These are phyloP conservation scores for Alternaria brassicae DNA, from an alignment of 2,329 filamentous ascomycete genomes.

Conservation along the genomic window DNA sequence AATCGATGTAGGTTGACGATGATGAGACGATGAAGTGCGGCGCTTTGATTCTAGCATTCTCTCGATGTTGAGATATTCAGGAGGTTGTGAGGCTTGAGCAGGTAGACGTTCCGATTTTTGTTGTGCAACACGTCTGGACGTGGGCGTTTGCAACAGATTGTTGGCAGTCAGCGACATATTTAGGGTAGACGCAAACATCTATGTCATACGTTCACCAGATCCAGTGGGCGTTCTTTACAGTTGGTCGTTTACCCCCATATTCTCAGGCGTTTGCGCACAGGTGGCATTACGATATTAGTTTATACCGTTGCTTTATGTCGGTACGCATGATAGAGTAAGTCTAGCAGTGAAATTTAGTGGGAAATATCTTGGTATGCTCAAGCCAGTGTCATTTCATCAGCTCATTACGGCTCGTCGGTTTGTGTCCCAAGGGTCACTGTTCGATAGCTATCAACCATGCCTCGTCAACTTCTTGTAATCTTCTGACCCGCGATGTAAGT, in stretches of 20 bases:
- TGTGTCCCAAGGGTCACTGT: background rate
- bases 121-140: background rate
- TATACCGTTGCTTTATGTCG: background rate
- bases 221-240: background rate
- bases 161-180: background rate
- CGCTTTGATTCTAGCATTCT: background rate
- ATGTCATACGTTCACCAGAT: background rate
- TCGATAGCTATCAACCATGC: background rate
- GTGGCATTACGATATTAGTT: background rate
- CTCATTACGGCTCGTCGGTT: background rate
- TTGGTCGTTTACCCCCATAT: background rate
- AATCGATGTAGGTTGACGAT: background rate
- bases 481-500: no score
- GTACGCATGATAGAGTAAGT: background rate
- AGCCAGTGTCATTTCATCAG: background rate
- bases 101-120: background rate
- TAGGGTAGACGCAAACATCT: background rate
- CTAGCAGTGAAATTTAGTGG: background rate
- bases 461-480: background rate
- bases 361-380: background rate
- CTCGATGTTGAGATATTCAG: background rate
- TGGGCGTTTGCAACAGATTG: background rate
- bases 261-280: background rate
- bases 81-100: background rate
- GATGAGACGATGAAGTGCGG: background rate